Base-by-base conservation (phyloP, 139 green algal genomes). In the Volvox africanus region DNA sequence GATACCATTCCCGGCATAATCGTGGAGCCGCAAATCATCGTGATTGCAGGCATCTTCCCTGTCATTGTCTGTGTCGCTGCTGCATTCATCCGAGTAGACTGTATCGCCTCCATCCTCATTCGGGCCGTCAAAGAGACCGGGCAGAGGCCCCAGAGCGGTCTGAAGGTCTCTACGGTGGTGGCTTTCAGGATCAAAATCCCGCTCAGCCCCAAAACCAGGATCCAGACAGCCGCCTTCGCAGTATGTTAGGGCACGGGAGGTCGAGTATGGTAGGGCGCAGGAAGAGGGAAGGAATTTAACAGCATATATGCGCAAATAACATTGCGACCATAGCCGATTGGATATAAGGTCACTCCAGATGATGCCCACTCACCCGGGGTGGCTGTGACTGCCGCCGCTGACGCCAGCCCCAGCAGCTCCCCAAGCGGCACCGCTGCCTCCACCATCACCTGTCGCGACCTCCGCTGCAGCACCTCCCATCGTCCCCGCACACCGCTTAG, bases 391-490 rank as follows among this genome's bases (percentile, higher is more conserved):
- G 24, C 32, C 77, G 21, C 77, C 13, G 76, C 76, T 20, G 76
- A 44, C 78, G 78, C 80, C 50, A 71, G 44, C 19, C 6, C 80
- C 50, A 86, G 28, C 80, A 86, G 37, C 16, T 86, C 80, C 44
- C 26, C 28, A 24, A 73, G 11, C 80, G 80, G 80, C n/a, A 86
- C 80, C 80, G 80, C 80, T 55, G 80, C 80, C 37, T 86, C 80
- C 80, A 86, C 80, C 80, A 26, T 44, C 80, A 86, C 80, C 80
- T 24, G 21, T 55, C 80, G 80, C 26, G 5, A n/a, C 0, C 50
- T 26, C 44, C 80, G 44, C 22, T 71, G 22, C 28, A 86, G 50
- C 26, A 86, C 80, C 24, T 55, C 26, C 80, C 80, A 86, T 9
- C 50, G 50, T 1, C 26, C 24, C 19, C 44, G 80, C 28, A 86